phyloP scores from a whole-genome alignment of 2,329 filamentous ascomycete genomes.

The Phialocephala sp. region DNA sequence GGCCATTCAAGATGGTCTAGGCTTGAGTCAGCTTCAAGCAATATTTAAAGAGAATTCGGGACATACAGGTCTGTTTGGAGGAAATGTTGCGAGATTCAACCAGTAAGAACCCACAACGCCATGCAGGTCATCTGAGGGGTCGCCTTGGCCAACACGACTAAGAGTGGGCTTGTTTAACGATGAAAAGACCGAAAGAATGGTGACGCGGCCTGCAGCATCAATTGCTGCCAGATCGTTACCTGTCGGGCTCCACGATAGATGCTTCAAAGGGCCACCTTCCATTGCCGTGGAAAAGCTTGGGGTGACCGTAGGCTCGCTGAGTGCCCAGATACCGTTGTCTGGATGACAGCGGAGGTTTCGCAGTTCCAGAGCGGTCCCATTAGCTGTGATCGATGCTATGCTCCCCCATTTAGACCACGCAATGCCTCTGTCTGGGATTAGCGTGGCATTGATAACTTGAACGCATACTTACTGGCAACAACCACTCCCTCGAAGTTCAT shows the following conservation, averaged over 20 bases:
- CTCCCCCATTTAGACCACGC: constrained; percentile 89
- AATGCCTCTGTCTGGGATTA: constrained; percentile 62
- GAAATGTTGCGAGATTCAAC: constrained; percentile 56
- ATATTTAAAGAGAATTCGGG: neutral
- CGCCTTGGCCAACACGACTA: constrained; percentile 66
- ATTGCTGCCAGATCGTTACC: constrained; percentile 83
- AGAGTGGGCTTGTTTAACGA: constrained; percentile 74
- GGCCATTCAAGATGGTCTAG: constrained; percentile 59
- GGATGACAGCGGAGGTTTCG: constrained; percentile 73
- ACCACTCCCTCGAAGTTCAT: constrained; percentile 76
- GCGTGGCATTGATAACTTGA: constrained; percentile 9
- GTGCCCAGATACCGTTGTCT: constrained; percentile 73
- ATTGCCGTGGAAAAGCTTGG: constrained; percentile 65
- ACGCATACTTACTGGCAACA: constrained; percentile 77
- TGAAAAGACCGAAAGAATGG: constrained; percentile 73
- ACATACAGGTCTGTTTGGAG: constrained; percentile 39
- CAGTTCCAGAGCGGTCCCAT: constrained; percentile 73
- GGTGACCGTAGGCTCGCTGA: constrained; percentile 74
- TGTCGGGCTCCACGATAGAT: constrained; percentile 79
- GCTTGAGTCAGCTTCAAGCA: constrained; percentile 11
- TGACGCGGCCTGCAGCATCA: constrained; percentile 78
- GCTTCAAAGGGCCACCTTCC: constrained; percentile 71
- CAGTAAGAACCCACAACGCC: constrained; percentile 86
- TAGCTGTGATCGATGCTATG: constrained; percentile 78
- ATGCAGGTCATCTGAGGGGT: constrained; percentile 75